Conservation (phyloP, 108 stramenopile species). For the Skeletonema potamos region DNA sequence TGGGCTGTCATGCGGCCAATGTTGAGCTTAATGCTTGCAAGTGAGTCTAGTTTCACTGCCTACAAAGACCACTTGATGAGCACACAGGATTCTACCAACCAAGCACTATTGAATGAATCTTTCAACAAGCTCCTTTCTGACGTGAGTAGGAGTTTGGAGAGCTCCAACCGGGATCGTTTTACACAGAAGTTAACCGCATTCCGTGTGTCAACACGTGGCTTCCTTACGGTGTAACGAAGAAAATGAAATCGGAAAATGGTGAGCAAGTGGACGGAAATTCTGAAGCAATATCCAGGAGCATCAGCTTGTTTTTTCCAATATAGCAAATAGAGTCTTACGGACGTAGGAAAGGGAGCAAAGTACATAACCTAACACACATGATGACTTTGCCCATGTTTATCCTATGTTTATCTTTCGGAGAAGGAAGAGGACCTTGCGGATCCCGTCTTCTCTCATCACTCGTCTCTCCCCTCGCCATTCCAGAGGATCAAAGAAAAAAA, state of each 20-base stretch:
- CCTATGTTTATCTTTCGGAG: too few species aligned
- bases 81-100: slow-evolving; percentile 91
- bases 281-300: too few species aligned
- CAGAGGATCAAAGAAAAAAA: too few species aligned
- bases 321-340: not conserved
- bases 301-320: not conserved
- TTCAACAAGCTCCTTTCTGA: slow-evolving; percentile 90
- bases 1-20: slow-evolving; percentile 98
- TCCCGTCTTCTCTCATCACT: too few species aligned
- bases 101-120: slow-evolving; percentile 85
- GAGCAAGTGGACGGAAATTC: not conserved
- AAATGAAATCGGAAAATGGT: not conserved
- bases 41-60: slow-evolving; percentile 85
- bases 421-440: too few species aligned
- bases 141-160: slow-evolving; percentile 91
- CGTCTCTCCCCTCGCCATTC: too few species aligned
- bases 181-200: slow-evolving; percentile 95
- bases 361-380: not conserved
- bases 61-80: slow-evolving; percentile 93
- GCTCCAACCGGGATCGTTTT: slow-evolving; percentile 94
- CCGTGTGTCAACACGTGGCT: slow-evolving; percentile 89
- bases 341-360: not conserved
- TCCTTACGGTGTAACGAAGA: slow-evolving; percentile 83
- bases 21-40: slow-evolving; percentile 95
- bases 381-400: too few species aligned